A percentile compares a stretch with the other conserved stretches of the same genome.
Conservation (phyloP, 106 monocot species). For the Xerophyta viscosa region DNA sequence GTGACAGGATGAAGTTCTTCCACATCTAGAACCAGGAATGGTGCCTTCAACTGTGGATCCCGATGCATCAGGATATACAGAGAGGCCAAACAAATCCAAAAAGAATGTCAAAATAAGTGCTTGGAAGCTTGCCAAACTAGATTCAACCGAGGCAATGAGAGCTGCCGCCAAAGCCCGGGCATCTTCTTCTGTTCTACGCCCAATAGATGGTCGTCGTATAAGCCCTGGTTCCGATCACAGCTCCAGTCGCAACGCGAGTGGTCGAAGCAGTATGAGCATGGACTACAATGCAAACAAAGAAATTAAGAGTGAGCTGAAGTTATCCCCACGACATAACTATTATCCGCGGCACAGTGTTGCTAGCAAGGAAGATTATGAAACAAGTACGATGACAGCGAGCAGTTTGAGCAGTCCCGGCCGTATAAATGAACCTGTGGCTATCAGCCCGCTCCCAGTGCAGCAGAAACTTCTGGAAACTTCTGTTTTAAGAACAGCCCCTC, state of each 20-base stretch:
- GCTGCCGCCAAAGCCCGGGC: constrained; percentile 92
- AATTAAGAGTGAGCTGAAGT: constrained; percentile 22
- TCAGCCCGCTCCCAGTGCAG: constrained; percentile 18
- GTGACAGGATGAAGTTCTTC: constrained; percentile 87
- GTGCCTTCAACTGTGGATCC: constrained; percentile 92
- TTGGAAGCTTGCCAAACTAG: constrained; percentile 91
- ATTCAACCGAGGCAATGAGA: constrained; percentile 61
- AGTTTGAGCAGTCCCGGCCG: constrained; percentile 75
- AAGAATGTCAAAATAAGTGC: constrained; percentile 85
- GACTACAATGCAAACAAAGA: constrained; percentile 48
- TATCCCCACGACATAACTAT: constrained; percentile 48
- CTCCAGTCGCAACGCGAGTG: constrained; percentile 58
- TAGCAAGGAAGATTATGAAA: constrained; percentile 79
- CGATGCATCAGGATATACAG: constrained; percentile 43
- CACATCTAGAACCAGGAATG: constrained; percentile 83
- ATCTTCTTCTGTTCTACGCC: constrained; percentile 88
- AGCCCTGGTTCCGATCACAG: constrained; percentile 26
- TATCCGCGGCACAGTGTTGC: constrained; percentile 66
- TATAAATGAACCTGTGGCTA: constrained; percentile 28
- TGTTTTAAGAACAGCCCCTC: constrained; percentile 13
- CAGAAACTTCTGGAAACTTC: constrained; percentile 15
- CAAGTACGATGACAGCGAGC: constrained; percentile 58
- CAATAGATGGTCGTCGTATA: constrained; percentile 34
- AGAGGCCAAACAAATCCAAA: constrained; percentile 47
- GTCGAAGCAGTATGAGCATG: constrained; percentile 62